phyloP scores from a whole-genome alignment of 176 grass and related monocot species.

The Avena insularis region DNA sequence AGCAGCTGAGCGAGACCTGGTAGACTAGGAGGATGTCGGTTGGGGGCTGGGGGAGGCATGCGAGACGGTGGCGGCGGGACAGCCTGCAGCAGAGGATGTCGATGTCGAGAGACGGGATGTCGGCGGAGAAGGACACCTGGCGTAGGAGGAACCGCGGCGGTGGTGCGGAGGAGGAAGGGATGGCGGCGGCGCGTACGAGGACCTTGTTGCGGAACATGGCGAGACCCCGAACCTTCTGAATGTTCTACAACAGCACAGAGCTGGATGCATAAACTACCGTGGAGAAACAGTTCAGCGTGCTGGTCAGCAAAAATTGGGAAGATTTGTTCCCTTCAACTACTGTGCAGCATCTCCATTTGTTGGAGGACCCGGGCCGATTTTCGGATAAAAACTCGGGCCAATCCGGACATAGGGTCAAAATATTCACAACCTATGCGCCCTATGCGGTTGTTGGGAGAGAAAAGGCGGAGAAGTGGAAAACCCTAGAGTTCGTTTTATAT shows the following conservation, averaged over 20 bases:
- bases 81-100: constrained; percentile 81
- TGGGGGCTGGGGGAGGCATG: constrained; percentile 61
- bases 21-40: constrained; percentile 64
- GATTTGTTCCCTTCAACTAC: too few relatives aligned
- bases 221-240: constrained; percentile 1
- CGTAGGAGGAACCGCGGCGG: constrained; percentile 46
- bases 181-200: constrained; percentile 53
- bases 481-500: too few relatives aligned
- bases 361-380: too few relatives aligned
- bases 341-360: too few relatives aligned
- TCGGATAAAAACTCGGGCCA: too few relatives aligned
- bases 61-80: constrained; percentile 61
- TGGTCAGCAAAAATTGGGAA: too few relatives aligned
- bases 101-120: constrained; percentile 47
- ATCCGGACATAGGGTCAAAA: too few relatives aligned
- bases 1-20: constrained; percentile 47
- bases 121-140: constrained; percentile 45
- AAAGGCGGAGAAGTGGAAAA: too few relatives aligned
- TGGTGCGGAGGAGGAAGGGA: constrained; percentile 39
- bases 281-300: too few relatives aligned
- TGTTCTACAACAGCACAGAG: not conserved
- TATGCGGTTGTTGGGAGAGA: too few relatives aligned
- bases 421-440: too few relatives aligned
- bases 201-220: constrained; percentile 79
- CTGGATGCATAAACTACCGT: not conserved